Conservation (phyloP, 768 basidiomycete species). For the Tephrocybe sp. region DNA sequence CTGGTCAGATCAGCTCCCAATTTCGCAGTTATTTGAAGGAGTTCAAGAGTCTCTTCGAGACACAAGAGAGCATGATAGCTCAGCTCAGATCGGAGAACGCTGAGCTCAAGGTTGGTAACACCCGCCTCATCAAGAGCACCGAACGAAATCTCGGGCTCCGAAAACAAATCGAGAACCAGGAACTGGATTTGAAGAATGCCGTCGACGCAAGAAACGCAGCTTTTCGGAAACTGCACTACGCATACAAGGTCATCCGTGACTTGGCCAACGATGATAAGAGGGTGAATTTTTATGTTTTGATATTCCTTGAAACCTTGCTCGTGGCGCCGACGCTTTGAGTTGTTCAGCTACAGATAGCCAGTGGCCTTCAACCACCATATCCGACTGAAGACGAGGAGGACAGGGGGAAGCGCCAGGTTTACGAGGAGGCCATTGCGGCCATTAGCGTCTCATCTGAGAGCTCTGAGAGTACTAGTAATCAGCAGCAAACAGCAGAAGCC, state of each 20-base stretch:
- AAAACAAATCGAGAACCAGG: constrained; percentile 20
- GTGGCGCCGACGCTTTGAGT: constrained; percentile 7
- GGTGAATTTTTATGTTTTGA: constrained; percentile 13
- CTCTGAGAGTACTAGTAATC: constrained; percentile 18
- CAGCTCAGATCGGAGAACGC: constrained; percentile 19
- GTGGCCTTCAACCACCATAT: not conserved
- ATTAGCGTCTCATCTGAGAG: constrained; percentile 11
- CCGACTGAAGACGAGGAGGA: constrained; percentile 9
- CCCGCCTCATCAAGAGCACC: constrained; percentile 21
- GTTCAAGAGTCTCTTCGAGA: constrained; percentile 11
- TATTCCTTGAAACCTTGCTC: not conserved
- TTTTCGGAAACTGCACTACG: constrained; percentile 31
- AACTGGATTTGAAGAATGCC: constrained; percentile 29
- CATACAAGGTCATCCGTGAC: constrained; percentile 39
- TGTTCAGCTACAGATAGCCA: constrained; percentile 10
- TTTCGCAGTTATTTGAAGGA: constrained; percentile 13
- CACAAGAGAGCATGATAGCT: constrained; percentile 18
- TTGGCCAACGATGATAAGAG: constrained; percentile 42
- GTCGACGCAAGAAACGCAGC: constrained; percentile 31
- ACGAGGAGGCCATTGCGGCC: constrained; percentile 21
- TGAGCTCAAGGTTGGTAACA: constrained; percentile 35
- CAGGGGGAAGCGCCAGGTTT: constrained; percentile 23
- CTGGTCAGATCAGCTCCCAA: constrained; percentile 15
- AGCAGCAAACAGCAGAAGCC: too few relatives aligned
- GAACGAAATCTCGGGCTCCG: constrained; percentile 35